Conservation (phyloP, 345 rosid species). For the Noccaea bulbosa region DNA sequence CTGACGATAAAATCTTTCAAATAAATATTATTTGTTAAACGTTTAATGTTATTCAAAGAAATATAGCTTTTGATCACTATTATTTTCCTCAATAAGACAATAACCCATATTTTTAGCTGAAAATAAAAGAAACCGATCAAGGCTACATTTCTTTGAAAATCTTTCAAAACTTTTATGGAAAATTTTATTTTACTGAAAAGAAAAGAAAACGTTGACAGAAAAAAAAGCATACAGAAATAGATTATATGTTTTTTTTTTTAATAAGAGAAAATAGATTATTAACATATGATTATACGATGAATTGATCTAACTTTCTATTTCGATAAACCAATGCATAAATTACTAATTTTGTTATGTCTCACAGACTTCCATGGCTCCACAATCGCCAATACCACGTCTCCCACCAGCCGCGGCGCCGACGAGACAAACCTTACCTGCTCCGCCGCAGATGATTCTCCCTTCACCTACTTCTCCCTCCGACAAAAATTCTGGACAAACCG, state of each 20-base stretch:
- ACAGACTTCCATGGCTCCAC: constrained; percentile 31
- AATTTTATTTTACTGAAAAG: too few relatives aligned
- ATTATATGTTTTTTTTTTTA: too few relatives aligned
- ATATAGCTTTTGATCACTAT: too few relatives aligned
- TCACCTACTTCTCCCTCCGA: constrained; percentile 41
- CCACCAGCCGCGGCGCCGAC: constrained; percentile 43
- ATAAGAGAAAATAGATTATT: background rate
- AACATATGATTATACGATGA: background rate
- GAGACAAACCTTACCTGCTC: constrained; percentile 39
- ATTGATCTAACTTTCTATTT: background rate
- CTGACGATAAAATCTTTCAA: too few relatives aligned
- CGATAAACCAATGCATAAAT: background rate
- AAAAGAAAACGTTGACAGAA: too few relatives aligned
- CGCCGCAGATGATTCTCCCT: constrained; percentile 43
- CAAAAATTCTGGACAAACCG: constrained; percentile 43
- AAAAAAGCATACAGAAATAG: too few relatives aligned
- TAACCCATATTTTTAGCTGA: background rate
- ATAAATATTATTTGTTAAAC: too few relatives aligned
- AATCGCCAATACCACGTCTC: constrained; percentile 27
- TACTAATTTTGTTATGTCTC: constrained; percentile 14
- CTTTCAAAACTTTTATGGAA: background rate
- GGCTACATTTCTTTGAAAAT: background rate
- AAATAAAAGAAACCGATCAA: background rate
- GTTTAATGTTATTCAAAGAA: too few relatives aligned
- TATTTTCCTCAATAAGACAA: too few relatives aligned